phyloP scores from a whole-genome alignment of 192 early-diverging fungal species.

The Diversispora eburnea region DNA sequence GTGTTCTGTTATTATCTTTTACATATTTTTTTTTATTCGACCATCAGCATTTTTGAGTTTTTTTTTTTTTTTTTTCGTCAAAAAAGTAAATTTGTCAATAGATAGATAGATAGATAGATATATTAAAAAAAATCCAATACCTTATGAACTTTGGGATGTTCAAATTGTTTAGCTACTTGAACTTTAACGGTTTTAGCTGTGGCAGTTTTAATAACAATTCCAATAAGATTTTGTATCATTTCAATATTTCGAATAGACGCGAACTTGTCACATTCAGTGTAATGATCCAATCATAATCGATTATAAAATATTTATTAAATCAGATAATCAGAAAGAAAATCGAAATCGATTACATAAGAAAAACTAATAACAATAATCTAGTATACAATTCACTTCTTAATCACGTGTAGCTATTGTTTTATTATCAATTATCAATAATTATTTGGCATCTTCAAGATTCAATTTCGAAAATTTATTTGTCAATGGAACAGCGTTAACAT shows the following conservation, averaged over 20 bases:
- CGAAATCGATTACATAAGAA: too few species aligned
- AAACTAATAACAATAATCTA: too few species aligned
- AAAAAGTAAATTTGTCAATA: background rate
- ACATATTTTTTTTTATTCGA: background rate
- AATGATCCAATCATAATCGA: too few species aligned
- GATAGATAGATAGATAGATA: background rate
- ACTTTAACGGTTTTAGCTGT: constrained; percentile 93
- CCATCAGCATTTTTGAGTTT: background rate
- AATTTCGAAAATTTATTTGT: background rate
- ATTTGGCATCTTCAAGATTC: too few species aligned
- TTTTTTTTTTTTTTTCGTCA: too few species aligned
- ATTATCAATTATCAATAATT: too few species aligned
- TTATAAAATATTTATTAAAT: too few species aligned
- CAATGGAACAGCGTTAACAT: background rate
- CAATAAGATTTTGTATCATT: constrained; percentile 64
- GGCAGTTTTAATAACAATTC: constrained; percentile 82
- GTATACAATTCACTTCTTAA: too few species aligned
- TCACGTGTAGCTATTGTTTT: too few species aligned
- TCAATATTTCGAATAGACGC: too few species aligned
- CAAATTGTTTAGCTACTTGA: constrained; percentile 65
- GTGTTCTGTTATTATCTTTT: constrained; percentile 73
- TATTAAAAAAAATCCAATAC: constrained; percentile 40
- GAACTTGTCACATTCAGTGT: too few species aligned
- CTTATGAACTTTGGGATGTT: constrained; percentile 85
- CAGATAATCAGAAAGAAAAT: too few species aligned